These are phyloP conservation scores for Pseudevernia furfuracea DNA, from an alignment of 495 filamentous ascomycete genomes.

Conservation along the genomic window DNA sequence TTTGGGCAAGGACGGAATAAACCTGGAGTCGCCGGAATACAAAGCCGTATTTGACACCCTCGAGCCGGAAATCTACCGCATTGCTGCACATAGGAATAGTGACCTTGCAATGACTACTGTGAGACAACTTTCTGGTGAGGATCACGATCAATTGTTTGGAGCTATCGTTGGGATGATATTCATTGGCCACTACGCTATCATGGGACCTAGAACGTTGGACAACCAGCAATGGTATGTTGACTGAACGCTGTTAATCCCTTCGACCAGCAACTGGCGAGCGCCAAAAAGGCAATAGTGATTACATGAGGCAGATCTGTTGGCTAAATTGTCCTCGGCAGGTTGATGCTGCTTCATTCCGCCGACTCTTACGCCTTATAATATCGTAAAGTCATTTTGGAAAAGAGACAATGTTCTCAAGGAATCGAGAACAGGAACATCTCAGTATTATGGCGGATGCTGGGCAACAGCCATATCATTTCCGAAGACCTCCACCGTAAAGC, in stretches of 20 bases:
- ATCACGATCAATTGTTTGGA: constrained; percentile 2
- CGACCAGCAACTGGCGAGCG: not conserved
- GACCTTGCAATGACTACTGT: constrained; percentile 4
- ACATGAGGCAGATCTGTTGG: not conserved
- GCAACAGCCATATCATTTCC: too few relatives aligned
- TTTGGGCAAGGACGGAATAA: not conserved
- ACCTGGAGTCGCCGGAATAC: not conserved
- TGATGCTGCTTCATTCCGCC: too few relatives aligned
- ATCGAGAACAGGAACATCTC: too few relatives aligned
- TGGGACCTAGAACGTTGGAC: not conserved
- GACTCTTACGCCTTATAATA: too few relatives aligned
- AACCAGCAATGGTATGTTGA: constrained; percentile 11
- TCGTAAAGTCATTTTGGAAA: too few relatives aligned
- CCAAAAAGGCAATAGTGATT: not conserved
- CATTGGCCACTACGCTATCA: not conserved
- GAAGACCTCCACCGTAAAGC: too few relatives aligned
- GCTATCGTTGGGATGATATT: not conserved
- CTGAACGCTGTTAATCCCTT: not conserved
- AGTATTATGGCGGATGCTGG: too few relatives aligned
- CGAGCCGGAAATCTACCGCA: not conserved
- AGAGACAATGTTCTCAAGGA: too few relatives aligned
- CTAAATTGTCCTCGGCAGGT: too few relatives aligned
- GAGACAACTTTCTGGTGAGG: not conserved
- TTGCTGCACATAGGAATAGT: constrained; percentile 1
- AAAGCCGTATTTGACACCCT: constrained; percentile 2